phyloP scores from a whole-genome alignment of 768 basidiomycete genomes.

The Pleurotus citrinopileatus region DNA sequence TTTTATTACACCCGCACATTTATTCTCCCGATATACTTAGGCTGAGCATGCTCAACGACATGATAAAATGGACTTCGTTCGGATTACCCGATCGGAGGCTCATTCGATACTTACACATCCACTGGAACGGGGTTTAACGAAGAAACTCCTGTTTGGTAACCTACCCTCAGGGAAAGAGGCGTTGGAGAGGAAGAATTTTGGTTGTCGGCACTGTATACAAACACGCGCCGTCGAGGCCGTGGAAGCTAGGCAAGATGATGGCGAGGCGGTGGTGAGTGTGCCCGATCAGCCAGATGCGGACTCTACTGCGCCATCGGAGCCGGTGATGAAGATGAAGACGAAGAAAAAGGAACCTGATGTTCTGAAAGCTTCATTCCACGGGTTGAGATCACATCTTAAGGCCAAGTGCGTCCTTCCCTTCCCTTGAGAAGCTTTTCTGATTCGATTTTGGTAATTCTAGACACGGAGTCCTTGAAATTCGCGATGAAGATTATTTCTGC shows the following conservation, averaged over 20 bases:
- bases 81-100: conserved; percentile 23
- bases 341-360: conserved; percentile 28
- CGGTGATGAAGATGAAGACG: conserved; percentile 5
- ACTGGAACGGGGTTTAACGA: conserved; percentile 18
- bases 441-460: conserved; percentile 34
- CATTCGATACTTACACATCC: conserved; percentile 17
- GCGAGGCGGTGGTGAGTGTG: not conserved
- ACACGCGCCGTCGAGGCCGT: not conserved
- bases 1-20: too few species aligned
- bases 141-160: conserved; percentile 15
- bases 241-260: too few species aligned
- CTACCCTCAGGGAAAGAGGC: conserved; percentile 16
- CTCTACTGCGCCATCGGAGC: conserved; percentile 10
- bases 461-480: conserved; percentile 42
- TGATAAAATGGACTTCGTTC: conserved; percentile 40
- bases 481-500: conserved; percentile 54
- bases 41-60: conserved; percentile 66
- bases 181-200: conserved; percentile 32
- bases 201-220: conserved; percentile 51
- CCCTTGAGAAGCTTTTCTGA: not conserved
- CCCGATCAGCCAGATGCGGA: not conserved
- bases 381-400: conserved; percentile 60
- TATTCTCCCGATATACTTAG: too few species aligned
- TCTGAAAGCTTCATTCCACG: conserved; percentile 38
- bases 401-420: conserved; percentile 42